These are phyloP conservation scores for Trichosanthes truncata DNA, from an alignment of 306 rosid genomes.

Conservation along the genomic window DNA sequence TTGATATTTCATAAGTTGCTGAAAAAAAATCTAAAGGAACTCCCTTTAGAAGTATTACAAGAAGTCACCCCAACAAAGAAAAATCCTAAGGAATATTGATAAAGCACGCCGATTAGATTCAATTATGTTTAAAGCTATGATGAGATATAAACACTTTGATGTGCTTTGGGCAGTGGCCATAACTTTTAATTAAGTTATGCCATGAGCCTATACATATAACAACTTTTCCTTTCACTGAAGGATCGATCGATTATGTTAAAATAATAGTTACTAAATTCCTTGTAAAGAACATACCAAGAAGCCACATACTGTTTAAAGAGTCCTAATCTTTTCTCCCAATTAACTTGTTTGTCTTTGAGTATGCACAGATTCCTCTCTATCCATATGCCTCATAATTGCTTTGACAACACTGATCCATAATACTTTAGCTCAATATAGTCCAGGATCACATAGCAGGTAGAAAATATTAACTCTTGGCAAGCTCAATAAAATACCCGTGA, in stretches of 20 bases:
- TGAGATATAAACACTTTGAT: slow-evolving; percentile 45
- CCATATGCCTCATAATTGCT: neutral
- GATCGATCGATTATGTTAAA: neutral
- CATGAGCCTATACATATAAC: slow-evolving; percentile 65
- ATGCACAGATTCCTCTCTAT: neutral
- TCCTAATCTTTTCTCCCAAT: neutral
- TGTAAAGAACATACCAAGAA: neutral
- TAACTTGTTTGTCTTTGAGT: neutral
- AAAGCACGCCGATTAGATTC: neutral
- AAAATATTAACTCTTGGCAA: neutral
- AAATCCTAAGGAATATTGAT: neutral
- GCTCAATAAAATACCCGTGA: neutral
- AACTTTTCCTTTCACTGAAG: slow-evolving; percentile 99
- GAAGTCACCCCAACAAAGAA: neutral
- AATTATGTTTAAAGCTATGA: slow-evolving; percentile 35
- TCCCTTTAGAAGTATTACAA: neutral
- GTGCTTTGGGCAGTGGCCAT: slow-evolving; percentile 82
- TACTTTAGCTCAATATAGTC: neutral
- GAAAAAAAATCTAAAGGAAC: neutral
- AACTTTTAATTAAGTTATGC: slow-evolving; percentile 24
- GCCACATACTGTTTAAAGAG: neutral
- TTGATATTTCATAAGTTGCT: neutral
- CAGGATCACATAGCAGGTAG: neutral
- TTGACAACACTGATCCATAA: neutral
- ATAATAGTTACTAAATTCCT: neutral